Base-by-base conservation (phyloP, 371 early-diverging fungal species). In the Circinella minor region DNA sequence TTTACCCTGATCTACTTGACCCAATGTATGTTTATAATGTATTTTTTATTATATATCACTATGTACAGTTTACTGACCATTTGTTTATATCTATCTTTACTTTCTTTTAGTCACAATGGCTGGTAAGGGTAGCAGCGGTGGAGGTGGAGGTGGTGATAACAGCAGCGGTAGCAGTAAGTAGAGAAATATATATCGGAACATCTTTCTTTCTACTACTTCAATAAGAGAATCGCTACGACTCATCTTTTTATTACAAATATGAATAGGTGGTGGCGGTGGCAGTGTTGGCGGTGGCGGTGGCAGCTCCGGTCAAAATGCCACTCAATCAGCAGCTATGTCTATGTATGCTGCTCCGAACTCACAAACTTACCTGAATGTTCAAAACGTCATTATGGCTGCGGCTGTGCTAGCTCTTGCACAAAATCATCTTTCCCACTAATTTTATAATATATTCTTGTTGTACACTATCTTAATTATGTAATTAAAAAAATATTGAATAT, bases 331-430 rank as follows among this genome's bases (percentile, higher is more conserved):
- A 13, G 57, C 57, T 10, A 57, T 4, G 1, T 11, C n/a, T 27
- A 57, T 57, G 57, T 57, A 57, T 27, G 57, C 57, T 10, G 27
- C n/a, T 57, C 57, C 57, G 0, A 57, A 57, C 57, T 10, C 57
- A 0, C 57, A 57, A n/a, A 57, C 57, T 7, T 57, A 57, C 57
- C 14, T 57, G 20, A 57, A 57, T 54, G n/a, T 54, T 18, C 54
- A 54, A 54, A 54, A 54, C 15, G 20, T 54, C 4, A 8, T 54
- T 18, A 54, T 54, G 54, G 54, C 54, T 15, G 54, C 54, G 1
- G 54, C 4, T n/a, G 54, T 54, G 15, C 6, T 54, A 15, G 54
- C 54, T 18, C 54, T 54, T 18, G 54, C 54, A 13, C 54, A 54
- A 18, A 3, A 54, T 15, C 54, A 54, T 18, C 20, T 54, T 15